phyloP scores from a whole-genome alignment of 1,284 basidiomycete species.

The Malassezia cuniculi region DNA sequence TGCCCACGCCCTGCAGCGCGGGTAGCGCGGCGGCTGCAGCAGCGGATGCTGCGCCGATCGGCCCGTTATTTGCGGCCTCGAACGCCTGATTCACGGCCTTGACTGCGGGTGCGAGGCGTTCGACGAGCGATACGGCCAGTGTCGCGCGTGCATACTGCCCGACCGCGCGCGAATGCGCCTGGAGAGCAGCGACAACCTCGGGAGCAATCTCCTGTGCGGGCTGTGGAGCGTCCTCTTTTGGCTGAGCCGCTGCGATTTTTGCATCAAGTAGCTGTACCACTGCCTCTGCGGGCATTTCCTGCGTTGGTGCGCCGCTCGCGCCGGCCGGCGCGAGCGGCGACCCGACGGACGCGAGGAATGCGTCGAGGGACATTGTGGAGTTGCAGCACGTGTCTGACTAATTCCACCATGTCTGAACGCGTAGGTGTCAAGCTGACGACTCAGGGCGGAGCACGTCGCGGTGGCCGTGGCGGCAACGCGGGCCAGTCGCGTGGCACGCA shows the following conservation, averaged over 20 bases:
- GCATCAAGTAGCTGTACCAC: slow-evolving; percentile 10
- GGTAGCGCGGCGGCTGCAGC: too few species aligned
- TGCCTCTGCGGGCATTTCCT: slow-evolving; percentile 4
- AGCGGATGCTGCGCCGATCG: too few species aligned
- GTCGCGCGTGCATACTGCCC: slow-evolving; percentile 5
- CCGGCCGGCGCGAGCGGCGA: slow-evolving; percentile 8
- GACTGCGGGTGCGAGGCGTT: neutral
- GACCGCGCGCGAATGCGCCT: slow-evolving; percentile 2
- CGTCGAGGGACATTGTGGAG: slow-evolving; percentile 2
- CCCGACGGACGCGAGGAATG: slow-evolving; percentile 11
- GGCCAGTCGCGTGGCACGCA: slow-evolving; percentile 13
- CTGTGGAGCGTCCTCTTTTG: too few species aligned
- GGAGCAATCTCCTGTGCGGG: slow-evolving; percentile 1
- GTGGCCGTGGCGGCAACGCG: slow-evolving; percentile 4
- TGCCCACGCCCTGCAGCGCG: too few species aligned
- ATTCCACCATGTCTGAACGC: too few species aligned
- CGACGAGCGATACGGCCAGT: neutral
- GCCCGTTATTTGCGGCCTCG: too few species aligned
- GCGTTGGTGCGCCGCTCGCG: neutral
- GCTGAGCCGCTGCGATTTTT: slow-evolving; percentile 4
- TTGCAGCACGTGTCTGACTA: too few species aligned
- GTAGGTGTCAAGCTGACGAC: too few species aligned
- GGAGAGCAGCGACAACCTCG: slow-evolving; percentile 1
- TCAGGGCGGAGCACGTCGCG: slow-evolving; percentile 10
- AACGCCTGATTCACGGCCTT: neutral